These are phyloP conservation scores for Maudiozyma serrabonitensis DNA, from an alignment of 805 yeast species.

Conservation along the genomic window DNA sequence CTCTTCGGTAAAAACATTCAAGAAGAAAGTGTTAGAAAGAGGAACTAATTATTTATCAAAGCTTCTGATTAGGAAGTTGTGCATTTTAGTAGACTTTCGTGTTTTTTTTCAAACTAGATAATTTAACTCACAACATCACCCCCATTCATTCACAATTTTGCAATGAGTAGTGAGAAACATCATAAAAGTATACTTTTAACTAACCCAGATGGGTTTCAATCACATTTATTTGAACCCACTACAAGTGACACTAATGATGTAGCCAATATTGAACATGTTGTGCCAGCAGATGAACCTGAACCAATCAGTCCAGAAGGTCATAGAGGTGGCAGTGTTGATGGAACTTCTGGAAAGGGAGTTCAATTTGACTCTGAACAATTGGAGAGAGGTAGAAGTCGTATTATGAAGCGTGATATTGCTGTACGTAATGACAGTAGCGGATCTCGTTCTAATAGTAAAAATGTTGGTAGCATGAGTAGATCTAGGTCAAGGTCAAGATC, in stretches of 20 bases:
- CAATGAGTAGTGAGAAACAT: background rate
- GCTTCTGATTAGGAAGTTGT: background rate
- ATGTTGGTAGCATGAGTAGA: background rate
- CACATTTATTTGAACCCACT: slow-evolving; percentile 1
- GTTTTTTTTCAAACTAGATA: no score
- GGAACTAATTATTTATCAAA: no score
- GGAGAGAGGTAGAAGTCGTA: slow-evolving; percentile 24
- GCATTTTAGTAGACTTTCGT: background rate
- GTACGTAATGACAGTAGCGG: background rate
- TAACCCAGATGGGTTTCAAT: slow-evolving; percentile 14
- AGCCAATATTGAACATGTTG: background rate
- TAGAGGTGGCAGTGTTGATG: background rate
- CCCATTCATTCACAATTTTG: no score
- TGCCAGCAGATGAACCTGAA: background rate
- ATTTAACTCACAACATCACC: no score
- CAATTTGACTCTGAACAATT: slow-evolving; percentile 24
- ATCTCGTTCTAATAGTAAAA: slow-evolving; percentile 1
- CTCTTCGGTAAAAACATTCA: background rate
- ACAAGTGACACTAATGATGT: background rate
- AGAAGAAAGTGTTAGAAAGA: background rate
- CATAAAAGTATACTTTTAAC: slow-evolving; percentile 19
- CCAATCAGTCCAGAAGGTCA: background rate
- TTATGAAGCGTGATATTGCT: slow-evolving; percentile 11
- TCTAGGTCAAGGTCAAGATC: slow-evolving; percentile 15
- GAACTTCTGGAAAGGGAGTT: slow-evolving; percentile 7